Evolutionary conservation across 208 protist genomes (phyloP), one percentile per base, ranked within the genome.

Genomic region (Borovskyia barvae): DNA sequence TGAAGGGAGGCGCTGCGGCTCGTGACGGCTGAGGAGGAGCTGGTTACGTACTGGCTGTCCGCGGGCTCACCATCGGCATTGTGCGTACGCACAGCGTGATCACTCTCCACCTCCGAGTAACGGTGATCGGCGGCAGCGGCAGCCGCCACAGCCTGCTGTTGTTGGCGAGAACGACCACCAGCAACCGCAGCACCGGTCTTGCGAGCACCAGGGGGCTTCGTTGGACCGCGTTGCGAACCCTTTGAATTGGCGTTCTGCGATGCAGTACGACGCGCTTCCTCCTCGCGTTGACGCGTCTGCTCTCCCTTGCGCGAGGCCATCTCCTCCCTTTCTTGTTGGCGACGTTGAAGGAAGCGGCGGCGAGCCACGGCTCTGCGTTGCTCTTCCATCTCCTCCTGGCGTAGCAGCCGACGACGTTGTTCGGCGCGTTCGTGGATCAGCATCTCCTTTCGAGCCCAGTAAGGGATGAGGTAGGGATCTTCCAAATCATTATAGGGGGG

Each of bases 401-500:
- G 77, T n/a, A 56, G 59, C 47, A 62, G 29, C 61, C 82, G 72
- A 15, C 63, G 66, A 24, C 81, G 77, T 22, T 74, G 79, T 11
- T 62, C 55, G 20, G 61, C 54, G 3, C 66, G 60, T 41, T 88
- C 80, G 19, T 78, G 51, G 22, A 85, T 74, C 17, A 92, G 64
- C 66, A 80, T 73, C 61, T 87, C 80, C 20, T 79, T 81, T 17
- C 85, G 74, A 3, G 69, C 72, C 82, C 85, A 92, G 77, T 87
- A 92, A 17, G 68, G 76, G 17, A 65, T 69, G 5, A 92, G 76
- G 59, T 92, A 78, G 14, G 85, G 85, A 58, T 92, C 85, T 30
- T 92, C 85, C 4, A 92, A 69, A 64, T 92, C 85, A 51, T 92
- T 92, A 78, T 92, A 92, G 25, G 77, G 68, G 6, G 85, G 85